phyloP scores from a whole-genome alignment of 306 rosid genomes.

The Rosa persica region DNA sequence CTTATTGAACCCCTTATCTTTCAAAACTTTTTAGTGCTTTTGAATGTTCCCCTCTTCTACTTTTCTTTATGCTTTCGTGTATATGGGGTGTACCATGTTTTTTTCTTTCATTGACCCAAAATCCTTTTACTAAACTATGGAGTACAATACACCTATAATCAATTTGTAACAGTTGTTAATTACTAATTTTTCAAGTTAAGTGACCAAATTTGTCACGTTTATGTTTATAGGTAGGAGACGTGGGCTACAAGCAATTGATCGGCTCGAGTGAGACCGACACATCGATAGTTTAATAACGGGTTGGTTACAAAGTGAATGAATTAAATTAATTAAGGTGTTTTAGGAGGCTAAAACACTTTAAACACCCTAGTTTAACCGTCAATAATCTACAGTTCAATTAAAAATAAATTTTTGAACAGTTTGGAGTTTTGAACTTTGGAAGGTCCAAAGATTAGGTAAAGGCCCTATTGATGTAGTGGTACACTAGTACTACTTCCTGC shows the following conservation, averaged over 20 bases:
- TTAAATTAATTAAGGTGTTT: background rate
- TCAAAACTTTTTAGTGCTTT: background rate
- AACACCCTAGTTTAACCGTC: background rate
- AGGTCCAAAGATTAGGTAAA: background rate
- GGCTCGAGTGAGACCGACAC: background rate
- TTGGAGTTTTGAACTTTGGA: background rate
- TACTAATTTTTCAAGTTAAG: background rate
- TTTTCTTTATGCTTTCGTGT: background rate
- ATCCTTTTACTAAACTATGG: too few relatives aligned
- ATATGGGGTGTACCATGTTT: too few relatives aligned
- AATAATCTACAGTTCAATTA: background rate
- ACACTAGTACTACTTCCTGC: background rate
- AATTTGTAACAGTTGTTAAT: too few relatives aligned
- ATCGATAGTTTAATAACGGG: background rate
- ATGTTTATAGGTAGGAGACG: background rate
- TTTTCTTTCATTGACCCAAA: too few relatives aligned
- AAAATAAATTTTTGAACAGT: background rate
- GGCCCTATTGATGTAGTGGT: background rate
- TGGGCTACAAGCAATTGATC: background rate
- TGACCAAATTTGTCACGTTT: background rate
- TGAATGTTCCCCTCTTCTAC: conserved; percentile 17
- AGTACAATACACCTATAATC: background rate
- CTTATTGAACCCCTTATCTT: background rate
- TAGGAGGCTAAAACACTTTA: background rate
- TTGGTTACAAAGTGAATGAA: background rate